A percentile compares a stretch with the other conserved stretches of the same genome.
Evolutionary conservation across 306 rosid genomes (phyloP).

Genomic region (Leucaena leucocephala): DNA sequence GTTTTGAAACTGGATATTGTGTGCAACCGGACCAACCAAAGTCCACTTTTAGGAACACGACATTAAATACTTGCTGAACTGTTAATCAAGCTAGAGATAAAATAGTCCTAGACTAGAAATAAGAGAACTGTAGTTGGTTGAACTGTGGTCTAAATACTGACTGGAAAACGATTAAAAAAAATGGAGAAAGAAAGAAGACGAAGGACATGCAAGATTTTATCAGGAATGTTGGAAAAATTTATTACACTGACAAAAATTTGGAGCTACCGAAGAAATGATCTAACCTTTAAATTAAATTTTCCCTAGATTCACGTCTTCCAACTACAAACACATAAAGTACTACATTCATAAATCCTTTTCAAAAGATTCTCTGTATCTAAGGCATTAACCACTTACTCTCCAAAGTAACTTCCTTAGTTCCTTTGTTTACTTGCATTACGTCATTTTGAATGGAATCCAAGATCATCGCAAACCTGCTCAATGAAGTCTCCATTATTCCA

Average conservation of each 20-base stretch:
- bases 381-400: slow-evolving; percentile 67
- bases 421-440: slow-evolving; percentile 80
- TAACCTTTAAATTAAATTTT: slow-evolving; percentile 13
- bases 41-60: background rate
- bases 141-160: background rate
- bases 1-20: background rate
- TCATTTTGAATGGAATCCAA: slow-evolving; percentile 94
- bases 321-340: slow-evolving; percentile 8
- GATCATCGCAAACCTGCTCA: slow-evolving; percentile 80
- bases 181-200: slow-evolving; percentile 14
- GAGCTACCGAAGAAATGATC: slow-evolving; percentile 6
- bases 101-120: slow-evolving; percentile 25
- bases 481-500: slow-evolving; percentile 83
- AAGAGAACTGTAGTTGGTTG: background rate
- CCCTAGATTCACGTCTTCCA: slow-evolving; percentile 17
- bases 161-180: slow-evolving; percentile 20
- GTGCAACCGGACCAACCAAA: slow-evolving; percentile 14
- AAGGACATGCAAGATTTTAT: slow-evolving; percentile 19
- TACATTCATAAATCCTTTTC: slow-evolving; percentile 19
- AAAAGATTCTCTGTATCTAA: slow-evolving; percentile 37
- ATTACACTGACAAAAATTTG: slow-evolving; percentile 5
- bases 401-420: slow-evolving; percentile 71
- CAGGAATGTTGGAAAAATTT: slow-evolving; percentile 18
- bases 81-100: background rate
- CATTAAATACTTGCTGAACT: background rate